phyloP scores from a whole-genome alignment of 2,329 filamentous ascomycete genomes.

The Colletotrichum sansevieriae region DNA sequence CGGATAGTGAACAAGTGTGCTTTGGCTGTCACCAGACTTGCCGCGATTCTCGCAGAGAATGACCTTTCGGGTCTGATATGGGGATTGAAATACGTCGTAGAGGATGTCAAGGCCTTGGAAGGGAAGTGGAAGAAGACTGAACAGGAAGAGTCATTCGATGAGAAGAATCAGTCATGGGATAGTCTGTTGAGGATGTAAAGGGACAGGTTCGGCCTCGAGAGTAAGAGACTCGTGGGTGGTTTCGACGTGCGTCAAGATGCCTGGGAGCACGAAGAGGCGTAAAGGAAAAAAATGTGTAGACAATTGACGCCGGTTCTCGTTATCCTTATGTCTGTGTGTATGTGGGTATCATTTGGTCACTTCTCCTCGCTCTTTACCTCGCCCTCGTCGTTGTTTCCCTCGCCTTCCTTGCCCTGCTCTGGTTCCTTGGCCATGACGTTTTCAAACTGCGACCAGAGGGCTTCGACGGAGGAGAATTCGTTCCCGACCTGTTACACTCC shows the following conservation, averaged over 20 bases:
- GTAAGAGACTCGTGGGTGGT: too few relatives aligned
- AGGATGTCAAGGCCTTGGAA: conserved; percentile 20
- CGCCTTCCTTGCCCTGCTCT: conserved; percentile 48
- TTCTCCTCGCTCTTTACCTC: conserved; percentile 47
- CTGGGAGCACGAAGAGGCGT: too few relatives aligned
- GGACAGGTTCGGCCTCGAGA: too few relatives aligned
- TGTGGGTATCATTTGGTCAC: conserved; percentile 42
- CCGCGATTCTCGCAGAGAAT: background rate
- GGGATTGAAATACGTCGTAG: background rate
- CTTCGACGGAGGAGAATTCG: conserved; percentile 97
- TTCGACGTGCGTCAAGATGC: too few relatives aligned
- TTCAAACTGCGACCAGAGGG: conserved; percentile 97
- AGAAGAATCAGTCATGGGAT: too few relatives aligned
- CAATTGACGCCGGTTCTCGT: background rate
- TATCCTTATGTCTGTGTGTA: background rate
- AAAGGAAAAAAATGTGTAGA: background rate
- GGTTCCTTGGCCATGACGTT: conserved; percentile 87
- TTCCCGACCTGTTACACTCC: conserved; percentile 78
- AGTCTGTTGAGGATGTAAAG: too few relatives aligned
- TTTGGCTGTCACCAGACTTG: background rate
- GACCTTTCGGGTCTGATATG: background rate
- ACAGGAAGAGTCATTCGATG: background rate
- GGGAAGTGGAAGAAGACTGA: background rate
- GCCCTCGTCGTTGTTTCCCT: conserved; percentile 45
- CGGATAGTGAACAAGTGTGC: background rate